Base-by-base conservation (phyloP, 768 basidiomycete genomes). In the Macrolepiota fuliginosa region DNA sequence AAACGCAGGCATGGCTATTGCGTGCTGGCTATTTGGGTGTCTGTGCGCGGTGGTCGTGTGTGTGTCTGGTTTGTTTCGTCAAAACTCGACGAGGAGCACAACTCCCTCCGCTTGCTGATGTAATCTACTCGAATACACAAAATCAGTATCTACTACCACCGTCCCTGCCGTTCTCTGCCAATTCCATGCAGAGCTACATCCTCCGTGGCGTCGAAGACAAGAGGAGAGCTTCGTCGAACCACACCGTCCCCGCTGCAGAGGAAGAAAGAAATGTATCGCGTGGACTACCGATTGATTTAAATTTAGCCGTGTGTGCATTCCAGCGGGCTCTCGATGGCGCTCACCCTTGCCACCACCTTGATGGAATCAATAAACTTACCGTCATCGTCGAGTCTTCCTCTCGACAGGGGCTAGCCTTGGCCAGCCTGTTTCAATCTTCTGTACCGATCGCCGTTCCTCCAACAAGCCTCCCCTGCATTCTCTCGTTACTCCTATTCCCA, bases 1-100 rank as follows among this genome's bases (percentile, higher is more conserved):
- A 81, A 92, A 91, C 61, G 83, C 83, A 67, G 90, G 87, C 87
- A 88, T 87, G 51, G 51, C 12, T 32, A n/a, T 17, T 19, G 37
- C 15, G 37, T n/a, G 35, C 32, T n/a, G 3, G 0, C n/a, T 24
- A 10, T 10, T 47, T 54, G 32, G 52, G 32, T 12, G n/a, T 36
- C 12, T 54, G 29, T 19, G 17, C 10, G 19, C 32, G 52, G 5
- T 37, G 52, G 13, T 35, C 15, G 9, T n/a, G 52, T 9, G 11
- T 32, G 52, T n/a, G 5, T 29, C 22, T 1, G 35, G n/a, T 22
- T 45, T 58, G n/a, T n/a, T n/a, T n/a, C n/a, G n/a, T n/a, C n/a
- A 49, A 32, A 24, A 17, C 40, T 56, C 54, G 27, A 36, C 52
- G 40, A 56, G 59, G 65, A 65, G 61, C 65, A 62, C 55, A 58